phyloP scores from a whole-genome alignment of 208 protist species.

The Acanthamoeba sp. region DNA sequence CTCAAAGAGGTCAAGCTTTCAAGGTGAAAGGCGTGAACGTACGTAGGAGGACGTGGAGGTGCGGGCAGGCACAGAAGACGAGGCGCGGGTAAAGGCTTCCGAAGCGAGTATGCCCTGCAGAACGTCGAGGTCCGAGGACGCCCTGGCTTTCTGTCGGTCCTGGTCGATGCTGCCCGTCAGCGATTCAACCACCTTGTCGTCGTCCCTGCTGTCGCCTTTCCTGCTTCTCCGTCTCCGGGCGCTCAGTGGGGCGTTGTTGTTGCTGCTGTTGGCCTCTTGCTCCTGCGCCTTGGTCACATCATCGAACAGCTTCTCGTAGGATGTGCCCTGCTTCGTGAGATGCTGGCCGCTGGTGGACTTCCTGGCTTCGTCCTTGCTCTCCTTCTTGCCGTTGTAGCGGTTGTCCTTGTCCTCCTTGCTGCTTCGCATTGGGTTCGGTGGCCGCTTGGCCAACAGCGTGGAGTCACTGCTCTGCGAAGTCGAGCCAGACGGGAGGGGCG shows the following conservation, averaged over 20 bases:
- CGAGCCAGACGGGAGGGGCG: not conserved
- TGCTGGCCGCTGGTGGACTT: too few relatives aligned
- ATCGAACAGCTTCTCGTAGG: too few relatives aligned
- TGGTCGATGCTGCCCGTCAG: not conserved
- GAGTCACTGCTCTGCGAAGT: too few relatives aligned
- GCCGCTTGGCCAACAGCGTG: too few relatives aligned
- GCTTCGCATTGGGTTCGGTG: too few relatives aligned
- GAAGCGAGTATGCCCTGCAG: slow-evolving; percentile 13
- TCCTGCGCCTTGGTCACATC: too few relatives aligned
- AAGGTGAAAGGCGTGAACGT: not conserved
- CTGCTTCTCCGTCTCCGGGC: not conserved
- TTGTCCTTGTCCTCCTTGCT: not conserved
- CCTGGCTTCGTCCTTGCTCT: not conserved
- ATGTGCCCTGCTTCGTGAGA: too few relatives aligned
- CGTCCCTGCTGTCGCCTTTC: not conserved
- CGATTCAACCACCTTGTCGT: not conserved
- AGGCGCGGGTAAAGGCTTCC: not conserved
- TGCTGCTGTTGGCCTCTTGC: not conserved
- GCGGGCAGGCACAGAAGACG: not conserved
- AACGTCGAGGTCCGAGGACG: not conserved
- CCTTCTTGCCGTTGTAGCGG: not conserved
- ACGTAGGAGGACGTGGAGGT: not conserved
- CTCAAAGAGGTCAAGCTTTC: too few relatives aligned
- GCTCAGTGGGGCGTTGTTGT: not conserved
- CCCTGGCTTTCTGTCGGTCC: not conserved